phyloP scores from a whole-genome alignment of 352 stramenopile species.

The Phytopythium aichiense region DNA sequence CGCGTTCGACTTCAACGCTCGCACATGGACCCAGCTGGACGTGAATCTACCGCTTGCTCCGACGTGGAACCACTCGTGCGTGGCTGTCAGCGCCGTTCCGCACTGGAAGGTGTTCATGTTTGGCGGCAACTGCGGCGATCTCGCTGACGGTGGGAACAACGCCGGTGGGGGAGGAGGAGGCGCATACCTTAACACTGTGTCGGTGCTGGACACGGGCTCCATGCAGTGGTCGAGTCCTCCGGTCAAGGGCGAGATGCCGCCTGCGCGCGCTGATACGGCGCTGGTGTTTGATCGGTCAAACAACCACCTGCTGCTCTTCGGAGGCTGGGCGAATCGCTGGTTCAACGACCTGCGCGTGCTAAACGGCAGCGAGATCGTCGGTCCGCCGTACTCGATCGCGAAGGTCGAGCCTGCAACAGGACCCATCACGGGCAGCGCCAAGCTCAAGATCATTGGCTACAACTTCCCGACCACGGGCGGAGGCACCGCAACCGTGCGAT shows the following conservation, averaged over 20 bases:
- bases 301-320: slow-evolving; percentile 93
- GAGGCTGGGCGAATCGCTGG: slow-evolving; percentile 96
- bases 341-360: slow-evolving; percentile 92
- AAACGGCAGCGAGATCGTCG: slow-evolving; percentile 93
- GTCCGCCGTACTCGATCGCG: slow-evolving; percentile 94
- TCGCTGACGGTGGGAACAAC: slow-evolving; percentile 80
- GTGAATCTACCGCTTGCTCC: slow-evolving; percentile 47
- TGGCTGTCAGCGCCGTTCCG: slow-evolving; percentile 93
- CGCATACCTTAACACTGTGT: slow-evolving; percentile 86
- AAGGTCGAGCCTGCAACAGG: slow-evolving; percentile 88
- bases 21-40: slow-evolving; percentile 78
- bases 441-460: slow-evolving; percentile 89
- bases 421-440: slow-evolving; percentile 92
- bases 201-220: slow-evolving; percentile 90
- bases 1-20: slow-evolving; percentile 85
- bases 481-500: slow-evolving; percentile 75
- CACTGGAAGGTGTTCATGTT: slow-evolving; percentile 98
- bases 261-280: slow-evolving; percentile 88
- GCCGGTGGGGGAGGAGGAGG: slow-evolving; percentile 41
- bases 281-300: slow-evolving; percentile 92
- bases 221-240: slow-evolving; percentile 71
- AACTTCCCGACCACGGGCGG: slow-evolving; percentile 64
- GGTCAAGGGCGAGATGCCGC: slow-evolving; percentile 75
- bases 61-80: slow-evolving; percentile 94
- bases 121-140: slow-evolving; percentile 93